Evolutionary conservation across 257 asterid species (phyloP).

Genomic region (Knoxia roxburghii): DNA sequence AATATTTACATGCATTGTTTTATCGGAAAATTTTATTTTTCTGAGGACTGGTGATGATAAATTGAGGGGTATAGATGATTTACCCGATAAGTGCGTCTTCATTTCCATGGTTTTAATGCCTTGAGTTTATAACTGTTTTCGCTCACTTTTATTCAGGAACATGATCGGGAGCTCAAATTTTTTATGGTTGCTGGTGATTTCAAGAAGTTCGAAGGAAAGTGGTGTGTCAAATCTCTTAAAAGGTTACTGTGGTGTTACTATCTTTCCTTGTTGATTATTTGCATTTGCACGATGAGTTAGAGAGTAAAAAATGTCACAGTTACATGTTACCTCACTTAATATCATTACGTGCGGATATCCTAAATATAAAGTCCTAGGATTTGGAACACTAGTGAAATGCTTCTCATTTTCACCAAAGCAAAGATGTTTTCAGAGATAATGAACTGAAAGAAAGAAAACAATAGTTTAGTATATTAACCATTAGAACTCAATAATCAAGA

Average conservation of each 20-base stretch:
- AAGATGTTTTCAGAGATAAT: too few species aligned
- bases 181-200: slow-evolving; percentile 98
- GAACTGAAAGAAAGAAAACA: too few species aligned
- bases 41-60: not conserved
- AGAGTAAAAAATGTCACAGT: not conserved
- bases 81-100: not conserved
- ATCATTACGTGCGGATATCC: too few species aligned
- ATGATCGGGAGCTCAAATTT: slow-evolving; percentile 69
- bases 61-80: not conserved
- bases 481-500: not conserved
- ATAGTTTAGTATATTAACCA: not conserved
- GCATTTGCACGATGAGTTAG: not conserved
- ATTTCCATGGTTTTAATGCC: not conserved
- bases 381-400: too few species aligned
- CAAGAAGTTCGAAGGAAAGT: slow-evolving; percentile 95
- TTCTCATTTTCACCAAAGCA: too few species aligned
- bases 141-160: slow-evolving; percentile 34
- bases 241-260: slow-evolving; percentile 36
- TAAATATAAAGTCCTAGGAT: too few species aligned
- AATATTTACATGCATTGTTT: not conserved
- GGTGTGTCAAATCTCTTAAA: slow-evolving; percentile 65
- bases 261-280: not conserved
- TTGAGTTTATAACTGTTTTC: slow-evolving; percentile 2
- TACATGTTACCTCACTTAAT: not conserved
- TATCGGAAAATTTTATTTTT: not conserved